Base-by-base conservation (phyloP, 495 filamentous ascomycete species). In the Aspergillus ostianus region DNA sequence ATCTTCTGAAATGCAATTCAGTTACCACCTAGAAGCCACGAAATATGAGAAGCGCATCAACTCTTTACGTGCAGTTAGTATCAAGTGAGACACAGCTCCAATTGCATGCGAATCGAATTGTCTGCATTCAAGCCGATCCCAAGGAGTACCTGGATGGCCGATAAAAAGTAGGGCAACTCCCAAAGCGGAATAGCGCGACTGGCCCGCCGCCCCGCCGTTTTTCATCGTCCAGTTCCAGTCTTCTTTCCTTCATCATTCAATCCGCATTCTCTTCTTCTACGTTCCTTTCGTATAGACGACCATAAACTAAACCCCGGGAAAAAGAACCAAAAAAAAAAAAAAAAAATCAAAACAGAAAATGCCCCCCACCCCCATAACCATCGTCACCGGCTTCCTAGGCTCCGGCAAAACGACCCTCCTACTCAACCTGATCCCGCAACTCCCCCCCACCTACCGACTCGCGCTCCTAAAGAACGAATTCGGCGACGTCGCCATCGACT, bases 391-490 rank as follows among this genome's bases (percentile, higher is more conserved):
- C 65, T 98, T 97, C 75, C 82, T 97, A 0, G 94, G 93, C 62
- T 92, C 91, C 9, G 93, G 93, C 51, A 97, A 97, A 76, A 97
- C 93, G 3, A 96, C 94, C 9, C 81, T 97, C 46, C 89, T 97
- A 61, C 85, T 97, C 45, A 90, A 93, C 73, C 86, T 97, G 44
- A 78, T 96, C 69, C 91, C 91, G 0, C 92, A 97, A 76, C 86
- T 97, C 4, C 90, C 85, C 21, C 70, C 76, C 8, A 72, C 70
- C 61, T 97, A 97, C 83, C 85, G 84, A 4, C 85, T 98, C 54
- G 93, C 93, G n/a, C 85, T 98, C 20, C 81, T 98, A 20, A 98
- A 98, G 73, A 98, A 98, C 73, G 94, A 98, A 76, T 97, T 96
- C 72, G 94, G 94, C 67, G 93, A 98, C 72, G 73, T 98, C 18